phyloP scores from a whole-genome alignment of 768 basidiomycete species.

The Boletus patriciae region DNA sequence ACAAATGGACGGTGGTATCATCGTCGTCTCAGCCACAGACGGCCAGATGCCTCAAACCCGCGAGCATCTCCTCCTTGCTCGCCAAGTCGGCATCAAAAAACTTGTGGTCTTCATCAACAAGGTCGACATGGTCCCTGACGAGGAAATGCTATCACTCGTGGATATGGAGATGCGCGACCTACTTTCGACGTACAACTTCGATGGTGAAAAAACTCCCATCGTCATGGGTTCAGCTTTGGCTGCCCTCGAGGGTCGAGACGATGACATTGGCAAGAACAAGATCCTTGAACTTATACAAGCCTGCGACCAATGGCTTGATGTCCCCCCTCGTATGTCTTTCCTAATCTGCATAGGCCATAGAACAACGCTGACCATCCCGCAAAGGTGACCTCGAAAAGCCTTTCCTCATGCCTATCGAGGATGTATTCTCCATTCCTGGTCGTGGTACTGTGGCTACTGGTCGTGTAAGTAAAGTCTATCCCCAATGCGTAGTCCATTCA shows the following conservation, averaged over 20 bases:
- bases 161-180: slow-evolving; percentile 99
- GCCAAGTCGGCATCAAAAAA: slow-evolving; percentile 96
- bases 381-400: slow-evolving; percentile 95
- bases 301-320: slow-evolving; percentile 93
- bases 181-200: slow-evolving; percentile 87
- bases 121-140: slow-evolving; percentile 93
- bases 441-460: slow-evolving; percentile 98
- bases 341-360: background rate
- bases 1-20: slow-evolving; percentile 95
- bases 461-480: slow-evolving; percentile 51
- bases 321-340: slow-evolving; percentile 73
- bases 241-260: slow-evolving; percentile 84
- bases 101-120: slow-evolving; percentile 99
- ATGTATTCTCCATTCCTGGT: slow-evolving; percentile 96
- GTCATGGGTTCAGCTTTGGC: slow-evolving; percentile 96
- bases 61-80: slow-evolving; percentile 95
- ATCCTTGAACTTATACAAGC: slow-evolving; percentile 79
- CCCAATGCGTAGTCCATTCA: too few relatives aligned
- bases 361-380: slow-evolving; percentile 2
- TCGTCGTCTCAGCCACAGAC: slow-evolving; percentile 97
- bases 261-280: slow-evolving; percentile 76
- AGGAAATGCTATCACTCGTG: slow-evolving; percentile 98
- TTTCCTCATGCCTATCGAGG: slow-evolving; percentile 95
- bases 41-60: slow-evolving; percentile 99
- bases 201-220: slow-evolving; percentile 98